Percentiles rank a stretch among this genome's conserved stretches.
Conservation (phyloP, 2,329 filamentous ascomycete species). For the Rhynchosporium agropyri region DNA sequence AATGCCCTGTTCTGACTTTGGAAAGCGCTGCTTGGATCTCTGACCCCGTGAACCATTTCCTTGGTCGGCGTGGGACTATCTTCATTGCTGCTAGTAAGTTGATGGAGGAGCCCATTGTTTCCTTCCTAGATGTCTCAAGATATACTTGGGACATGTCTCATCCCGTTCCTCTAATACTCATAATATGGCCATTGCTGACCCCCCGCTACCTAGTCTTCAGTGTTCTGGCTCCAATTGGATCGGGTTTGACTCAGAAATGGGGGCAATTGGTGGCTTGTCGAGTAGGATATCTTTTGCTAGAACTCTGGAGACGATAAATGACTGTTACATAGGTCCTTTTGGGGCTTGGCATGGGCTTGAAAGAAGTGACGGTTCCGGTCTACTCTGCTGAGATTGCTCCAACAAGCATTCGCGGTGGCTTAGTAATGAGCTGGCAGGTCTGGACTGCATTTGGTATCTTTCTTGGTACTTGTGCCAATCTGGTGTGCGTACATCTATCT, state of each 20-base stretch:
- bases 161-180: too few species aligned
- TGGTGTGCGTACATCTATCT: slow-evolving; percentile 45
- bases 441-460: slow-evolving; percentile 67
- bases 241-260: slow-evolving; percentile 61
- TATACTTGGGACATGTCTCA: too few species aligned
- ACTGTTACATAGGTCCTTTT: slow-evolving; percentile 47
- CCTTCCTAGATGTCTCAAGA: too few species aligned
- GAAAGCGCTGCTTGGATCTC: slow-evolving; percentile 53
- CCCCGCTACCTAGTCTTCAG: slow-evolving; percentile 52
- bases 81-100: slow-evolving; percentile 54
- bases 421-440: slow-evolving; percentile 57
- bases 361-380: slow-evolving; percentile 52
- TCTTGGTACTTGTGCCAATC: slow-evolving; percentile 47
- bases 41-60: slow-evolving; percentile 59
- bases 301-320: neutral
- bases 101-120: too few species aligned
- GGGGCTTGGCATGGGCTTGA: slow-evolving; percentile 64
- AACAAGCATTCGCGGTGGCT: slow-evolving; percentile 54
- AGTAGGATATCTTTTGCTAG: slow-evolving; percentile 25
- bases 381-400: slow-evolving; percentile 60
- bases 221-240: slow-evolving; percentile 62
- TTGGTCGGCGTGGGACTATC: slow-evolving; percentile 66
- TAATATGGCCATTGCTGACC: too few species aligned
- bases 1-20: neutral
- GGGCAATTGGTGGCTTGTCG: slow-evolving; percentile 57